These are phyloP conservation scores for Pyricularia grisea DNA, from an alignment of 2,329 filamentous ascomycete genomes.

Conservation along the genomic window DNA sequence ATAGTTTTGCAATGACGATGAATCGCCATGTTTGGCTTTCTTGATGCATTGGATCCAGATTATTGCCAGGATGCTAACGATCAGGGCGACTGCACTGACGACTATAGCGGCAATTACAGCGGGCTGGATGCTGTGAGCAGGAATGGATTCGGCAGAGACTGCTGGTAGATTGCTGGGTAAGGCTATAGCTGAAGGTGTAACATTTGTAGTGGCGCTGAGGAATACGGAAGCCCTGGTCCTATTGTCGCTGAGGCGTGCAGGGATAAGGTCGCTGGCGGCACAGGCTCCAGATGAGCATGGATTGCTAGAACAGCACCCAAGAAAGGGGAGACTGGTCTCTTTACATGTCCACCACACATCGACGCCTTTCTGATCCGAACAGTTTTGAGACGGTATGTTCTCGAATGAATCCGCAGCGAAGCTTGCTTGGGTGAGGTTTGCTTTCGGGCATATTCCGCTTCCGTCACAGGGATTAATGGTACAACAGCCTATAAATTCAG, in stretches of 20 bases:
- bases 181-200: too few relatives aligned
- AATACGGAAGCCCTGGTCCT: not conserved
- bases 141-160: too few relatives aligned
- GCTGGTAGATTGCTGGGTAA: too few relatives aligned
- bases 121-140: too few relatives aligned
- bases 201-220: not conserved
- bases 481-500: conserved; percentile 32
- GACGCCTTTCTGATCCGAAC: conserved; percentile 12
- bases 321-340: conserved; percentile 19
- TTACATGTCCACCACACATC: conserved; percentile 25
- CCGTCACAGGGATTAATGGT: conserved; percentile 14
- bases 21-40: too few relatives aligned
- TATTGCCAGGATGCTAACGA: too few relatives aligned
- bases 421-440: conserved; percentile 16
- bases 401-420: conserved; percentile 17
- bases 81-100: too few relatives aligned
- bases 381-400: conserved; percentile 21
- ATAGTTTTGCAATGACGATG: too few relatives aligned
- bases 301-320: conserved; percentile 27
- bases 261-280: not conserved
- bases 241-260: conserved; percentile 3
- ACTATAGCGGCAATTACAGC: too few relatives aligned
- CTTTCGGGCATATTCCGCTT: conserved; percentile 22
- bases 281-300: conserved; percentile 16
- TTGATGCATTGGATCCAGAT: too few relatives aligned